Conservation (phyloP, 2,329 filamentous ascomycete genomes). For the Calcarisporium arbuscula region DNA sequence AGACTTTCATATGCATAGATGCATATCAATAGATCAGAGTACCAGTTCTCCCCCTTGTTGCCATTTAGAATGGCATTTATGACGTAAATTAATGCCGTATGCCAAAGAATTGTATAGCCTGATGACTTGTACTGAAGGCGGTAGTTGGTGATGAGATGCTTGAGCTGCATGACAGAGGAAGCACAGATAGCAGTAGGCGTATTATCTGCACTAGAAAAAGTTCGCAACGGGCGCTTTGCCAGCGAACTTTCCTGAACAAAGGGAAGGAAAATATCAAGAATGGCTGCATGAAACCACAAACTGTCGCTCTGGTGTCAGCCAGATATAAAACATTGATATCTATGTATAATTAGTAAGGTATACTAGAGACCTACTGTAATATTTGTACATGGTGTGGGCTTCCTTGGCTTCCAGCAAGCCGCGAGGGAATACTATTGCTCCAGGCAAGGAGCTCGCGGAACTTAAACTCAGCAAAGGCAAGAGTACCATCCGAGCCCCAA, state of each 20-base stretch:
- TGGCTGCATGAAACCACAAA: conserved; percentile 32
- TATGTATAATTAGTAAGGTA: too few species aligned
- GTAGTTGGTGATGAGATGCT: conserved; percentile 29
- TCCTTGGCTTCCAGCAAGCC: conserved; percentile 17
- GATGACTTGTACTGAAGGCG: conserved; percentile 26
- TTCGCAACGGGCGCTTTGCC: conserved; percentile 18
- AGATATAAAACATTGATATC: too few species aligned
- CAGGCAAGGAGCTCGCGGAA: conserved; percentile 33
- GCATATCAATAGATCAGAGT: conserved; percentile 30
- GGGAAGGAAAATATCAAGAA: conserved; percentile 29
- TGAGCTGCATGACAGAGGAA: conserved; percentile 31
- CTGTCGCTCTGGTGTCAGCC: too few species aligned
- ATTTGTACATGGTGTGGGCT: conserved; percentile 27
- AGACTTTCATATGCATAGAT: conserved; percentile 31
- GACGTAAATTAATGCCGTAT: conserved; percentile 32
- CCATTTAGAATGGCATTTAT: conserved; percentile 28
- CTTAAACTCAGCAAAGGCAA: conserved; percentile 30
- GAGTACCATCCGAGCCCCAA: not conserved
- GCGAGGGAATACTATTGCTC: conserved; percentile 23
- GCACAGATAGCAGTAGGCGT: conserved; percentile 23
- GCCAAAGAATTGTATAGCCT: conserved; percentile 32
- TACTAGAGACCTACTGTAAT: conserved; percentile 31
- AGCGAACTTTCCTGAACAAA: conserved; percentile 8
- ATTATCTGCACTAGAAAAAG: conserved; percentile 22
- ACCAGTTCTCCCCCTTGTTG: conserved; percentile 21